A percentile compares a stretch with the other conserved stretches of the same genome.
These are phyloP conservation scores for Fraxinus velutina DNA, from an alignment of 305 asterid genomes.

Conservation along the genomic window DNA sequence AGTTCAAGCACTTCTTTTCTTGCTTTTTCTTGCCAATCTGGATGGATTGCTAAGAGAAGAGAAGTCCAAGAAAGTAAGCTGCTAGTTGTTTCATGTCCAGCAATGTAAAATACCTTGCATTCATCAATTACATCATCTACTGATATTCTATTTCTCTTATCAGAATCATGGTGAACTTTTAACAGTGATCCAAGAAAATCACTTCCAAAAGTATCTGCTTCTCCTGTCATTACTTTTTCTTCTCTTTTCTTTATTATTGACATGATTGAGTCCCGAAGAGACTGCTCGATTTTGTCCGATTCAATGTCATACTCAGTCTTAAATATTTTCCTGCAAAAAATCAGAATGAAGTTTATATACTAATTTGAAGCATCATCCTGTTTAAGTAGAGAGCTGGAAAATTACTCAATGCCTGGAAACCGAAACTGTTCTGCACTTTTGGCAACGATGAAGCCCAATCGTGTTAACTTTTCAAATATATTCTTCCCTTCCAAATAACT, in stretches of 20 bases:
- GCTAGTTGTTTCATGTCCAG: slow-evolving; percentile 49
- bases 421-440: slow-evolving; percentile 25
- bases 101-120: slow-evolving; percentile 46
- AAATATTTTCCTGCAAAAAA: slow-evolving; percentile 25
- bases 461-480: slow-evolving; percentile 34
- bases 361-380: not conserved
- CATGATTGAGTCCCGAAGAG: slow-evolving; percentile 31
- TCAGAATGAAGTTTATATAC: not conserved
- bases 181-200: slow-evolving; percentile 44
- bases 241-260: slow-evolving; percentile 38
- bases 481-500: slow-evolving; percentile 44
- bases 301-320: slow-evolving; percentile 31
- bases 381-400: not conserved
- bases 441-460: slow-evolving; percentile 19
- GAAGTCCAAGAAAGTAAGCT: slow-evolving; percentile 40
- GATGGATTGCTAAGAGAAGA: slow-evolving; percentile 38
- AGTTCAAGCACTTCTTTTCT: slow-evolving; percentile 39
- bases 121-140: slow-evolving; percentile 34
- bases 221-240: slow-evolving; percentile 22
- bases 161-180: slow-evolving; percentile 35
- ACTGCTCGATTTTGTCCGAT: slow-evolving; percentile 37
- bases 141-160: slow-evolving; percentile 32
- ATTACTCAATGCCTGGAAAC: slow-evolving; percentile 29
- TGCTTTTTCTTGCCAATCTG: slow-evolving; percentile 55
- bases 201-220: slow-evolving; percentile 34